phyloP scores from a whole-genome alignment of 1,284 basidiomycete species.

The Boletus mariae region DNA sequence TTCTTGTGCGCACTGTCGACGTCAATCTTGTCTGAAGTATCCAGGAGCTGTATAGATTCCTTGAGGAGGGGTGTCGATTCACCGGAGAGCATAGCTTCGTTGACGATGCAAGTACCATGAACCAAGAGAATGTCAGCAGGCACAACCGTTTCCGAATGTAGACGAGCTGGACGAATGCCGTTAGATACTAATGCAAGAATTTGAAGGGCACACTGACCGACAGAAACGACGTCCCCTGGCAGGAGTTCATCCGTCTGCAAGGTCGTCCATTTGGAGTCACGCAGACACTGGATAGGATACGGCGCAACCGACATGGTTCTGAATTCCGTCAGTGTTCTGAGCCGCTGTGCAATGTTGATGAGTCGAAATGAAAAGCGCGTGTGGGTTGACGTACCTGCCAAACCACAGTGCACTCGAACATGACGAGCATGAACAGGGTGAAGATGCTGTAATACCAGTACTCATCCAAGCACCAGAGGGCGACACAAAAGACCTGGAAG shows the following conservation, averaged over 20 bases:
- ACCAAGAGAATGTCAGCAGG: constrained; percentile 89
- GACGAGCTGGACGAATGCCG: constrained; percentile 48
- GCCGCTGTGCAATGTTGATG: constrained; percentile 50
- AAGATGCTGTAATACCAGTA: constrained; percentile 98
- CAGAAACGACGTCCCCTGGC: constrained; percentile 86
- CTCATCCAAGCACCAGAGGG: constrained; percentile 93
- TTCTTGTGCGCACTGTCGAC: constrained; percentile 85
- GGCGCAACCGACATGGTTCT: constrained; percentile 92
- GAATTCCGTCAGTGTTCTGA: constrained; percentile 89
- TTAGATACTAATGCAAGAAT: not conserved
- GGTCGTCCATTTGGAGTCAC: constrained; percentile 77
- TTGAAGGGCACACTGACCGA: constrained; percentile 44
- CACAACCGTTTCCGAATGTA: constrained; percentile 79
- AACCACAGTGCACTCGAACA: constrained; percentile 96
- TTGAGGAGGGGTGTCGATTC: constrained; percentile 94
- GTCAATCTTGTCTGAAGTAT: constrained; percentile 71
- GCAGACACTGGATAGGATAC: constrained; percentile 78
- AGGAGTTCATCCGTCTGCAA: constrained; percentile 82
- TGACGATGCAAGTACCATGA: constrained; percentile 89
- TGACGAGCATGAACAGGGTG: constrained; percentile 94
- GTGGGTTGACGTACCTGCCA: constrained; percentile 69
- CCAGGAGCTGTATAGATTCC: constrained; percentile 86
- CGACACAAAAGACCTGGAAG: constrained; percentile 95
- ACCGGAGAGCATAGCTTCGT: constrained; percentile 96
- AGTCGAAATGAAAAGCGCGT: not conserved